Conservation (phyloP, 192 early-diverging fungal species). For the Rhizophagus prolifer region DNA sequence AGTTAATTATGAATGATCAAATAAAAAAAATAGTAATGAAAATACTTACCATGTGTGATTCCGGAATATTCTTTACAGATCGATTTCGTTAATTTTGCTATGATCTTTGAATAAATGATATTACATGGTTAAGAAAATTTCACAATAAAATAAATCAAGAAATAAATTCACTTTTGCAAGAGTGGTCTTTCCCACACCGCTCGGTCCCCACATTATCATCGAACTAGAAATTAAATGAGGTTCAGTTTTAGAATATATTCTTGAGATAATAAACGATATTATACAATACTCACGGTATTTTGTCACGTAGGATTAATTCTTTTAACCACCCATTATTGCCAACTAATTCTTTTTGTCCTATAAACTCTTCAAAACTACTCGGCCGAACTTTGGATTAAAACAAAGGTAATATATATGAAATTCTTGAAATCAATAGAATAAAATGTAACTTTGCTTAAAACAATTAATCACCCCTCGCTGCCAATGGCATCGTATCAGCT, state of each 20-base stretch:
- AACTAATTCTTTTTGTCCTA: slow-evolving; percentile 71
- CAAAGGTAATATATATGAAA: background rate
- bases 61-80: slow-evolving; percentile 53
- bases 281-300: slow-evolving; percentile 46
- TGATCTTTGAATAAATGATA: slow-evolving; percentile 34
- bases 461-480: background rate
- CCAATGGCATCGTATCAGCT: background rate
- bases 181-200: slow-evolving; percentile 43
- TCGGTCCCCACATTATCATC: slow-evolving; percentile 73
- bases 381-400: slow-evolving; percentile 49
- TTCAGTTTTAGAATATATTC: background rate
- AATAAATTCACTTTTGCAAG: slow-evolving; percentile 31
- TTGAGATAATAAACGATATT: background rate
- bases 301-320: slow-evolving; percentile 62
- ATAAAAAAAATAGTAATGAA: background rate
- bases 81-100: slow-evolving; percentile 48
- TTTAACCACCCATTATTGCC: slow-evolving; percentile 65
- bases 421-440: too few relatives aligned
- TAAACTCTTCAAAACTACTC: slow-evolving; percentile 58
- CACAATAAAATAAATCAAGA: background rate
- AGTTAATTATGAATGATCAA: background rate
- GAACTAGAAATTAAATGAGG: slow-evolving; percentile 37
- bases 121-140: background rate
- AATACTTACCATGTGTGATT: slow-evolving; percentile 47
- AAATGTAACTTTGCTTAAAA: background rate